Evolutionary conservation across 2,329 filamentous ascomycete genomes (phyloP), one percentile per base, ranked within the genome.

Genomic region (Sarocladiaceae sp.): DNA sequence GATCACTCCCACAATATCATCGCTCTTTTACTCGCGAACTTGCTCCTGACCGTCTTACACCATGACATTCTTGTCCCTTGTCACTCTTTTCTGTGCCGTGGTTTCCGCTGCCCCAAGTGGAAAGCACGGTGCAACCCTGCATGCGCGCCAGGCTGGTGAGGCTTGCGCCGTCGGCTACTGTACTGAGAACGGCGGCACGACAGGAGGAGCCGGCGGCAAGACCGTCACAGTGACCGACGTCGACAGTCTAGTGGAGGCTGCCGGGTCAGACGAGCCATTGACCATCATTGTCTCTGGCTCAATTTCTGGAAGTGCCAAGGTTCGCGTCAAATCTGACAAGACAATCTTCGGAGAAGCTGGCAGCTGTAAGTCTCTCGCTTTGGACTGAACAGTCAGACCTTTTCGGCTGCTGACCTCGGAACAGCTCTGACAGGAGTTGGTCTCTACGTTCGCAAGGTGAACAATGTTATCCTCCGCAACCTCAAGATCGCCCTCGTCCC

Each of bases 381-480:
- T 34, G 15, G 12, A 16, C 41, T 20, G 26, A 24, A 20, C 12
- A 16, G 32, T 19, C 15, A 33, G n/a, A n/a, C n/a, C n/a, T 44
- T 44, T 15, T 15, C 16, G 23, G 40, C 19, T 27, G 18, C 35
- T 46, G 10, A 42, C 29, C 16, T n/a, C 11, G 15, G 6, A 20
- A 23, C 33, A 43, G 42, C 46, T 55, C 53, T 69, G 48, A 66
- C 53, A 33, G 68, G 70, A 19, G 55, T 72, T 45, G 69, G 69
- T 11, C 58, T 78, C 34, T 68, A 65, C 47, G 61, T 78, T 52
- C 71, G 70, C 55, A 55, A 60, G 24, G 63, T 58, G n/a, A 65
- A 55, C 45, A 79, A 80, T 52, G 73, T 79, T 42, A 77, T 79
- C 48, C 56, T 79, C 44, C 72, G 69, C 43, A 79, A 80, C 60